Percentiles rank a stretch among this genome's conserved stretches.
Conservation (phyloP, 768 basidiomycete species). For the Kwoniella bestiolae region DNA sequence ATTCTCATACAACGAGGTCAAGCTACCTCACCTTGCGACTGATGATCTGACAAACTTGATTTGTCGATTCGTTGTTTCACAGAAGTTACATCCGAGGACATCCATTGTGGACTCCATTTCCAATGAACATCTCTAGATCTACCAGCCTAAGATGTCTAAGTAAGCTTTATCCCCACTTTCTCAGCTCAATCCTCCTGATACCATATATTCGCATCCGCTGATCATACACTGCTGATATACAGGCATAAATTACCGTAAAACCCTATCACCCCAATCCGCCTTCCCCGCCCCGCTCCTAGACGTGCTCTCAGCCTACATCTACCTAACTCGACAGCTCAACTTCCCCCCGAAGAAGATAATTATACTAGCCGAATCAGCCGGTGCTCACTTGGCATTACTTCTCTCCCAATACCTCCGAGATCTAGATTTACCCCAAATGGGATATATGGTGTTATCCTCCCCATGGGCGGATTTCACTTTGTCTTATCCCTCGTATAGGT, state of each 20-base stretch:
- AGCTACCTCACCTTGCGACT: too few relatives aligned
- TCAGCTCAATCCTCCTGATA: too few relatives aligned
- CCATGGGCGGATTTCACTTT: conserved; percentile 46
- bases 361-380: conserved; percentile 75
- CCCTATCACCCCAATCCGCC: conserved; percentile 62
- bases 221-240: conserved; percentile 61
- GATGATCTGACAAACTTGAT: too few relatives aligned
- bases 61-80: neutral
- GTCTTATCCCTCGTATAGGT: conserved; percentile 20
- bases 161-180: too few relatives aligned
- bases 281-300: conserved; percentile 79
- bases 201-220: neutral
- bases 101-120: conserved; percentile 33
- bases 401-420: conserved; percentile 52
- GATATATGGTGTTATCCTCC: conserved; percentile 29
- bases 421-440: conserved; percentile 32
- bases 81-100: conserved; percentile 49
- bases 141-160: conserved; percentile 25
- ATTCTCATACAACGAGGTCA: too few relatives aligned
- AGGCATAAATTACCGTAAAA: conserved; percentile 72
- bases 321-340: conserved; percentile 65
- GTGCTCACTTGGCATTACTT: conserved; percentile 68
- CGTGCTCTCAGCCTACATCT: conserved; percentile 71
- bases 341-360: conserved; percentile 69
- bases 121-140: conserved; percentile 38